Evolutionary conservation across 768 basidiomycete species (phyloP).

Genomic region (Hericium erinaceus): DNA sequence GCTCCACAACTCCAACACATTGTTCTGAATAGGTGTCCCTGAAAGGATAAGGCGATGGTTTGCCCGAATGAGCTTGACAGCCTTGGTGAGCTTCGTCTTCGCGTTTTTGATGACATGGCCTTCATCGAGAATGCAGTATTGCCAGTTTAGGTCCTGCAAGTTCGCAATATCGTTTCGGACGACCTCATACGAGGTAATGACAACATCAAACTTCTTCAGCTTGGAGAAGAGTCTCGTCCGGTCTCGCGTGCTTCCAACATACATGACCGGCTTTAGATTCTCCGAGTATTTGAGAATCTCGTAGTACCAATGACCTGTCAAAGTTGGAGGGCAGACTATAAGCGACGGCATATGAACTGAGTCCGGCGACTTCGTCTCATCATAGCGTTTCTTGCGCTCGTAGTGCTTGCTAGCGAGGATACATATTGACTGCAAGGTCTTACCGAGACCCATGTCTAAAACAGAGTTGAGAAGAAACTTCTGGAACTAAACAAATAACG

Average conservation of each 20-base stretch:
- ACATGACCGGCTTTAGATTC: conserved; percentile 75
- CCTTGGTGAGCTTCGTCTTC: conserved; percentile 95
- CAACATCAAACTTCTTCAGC: conserved; percentile 70
- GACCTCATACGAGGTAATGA: conserved; percentile 96
- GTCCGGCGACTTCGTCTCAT: conserved; percentile 61
- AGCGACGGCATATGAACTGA: conserved; percentile 85
- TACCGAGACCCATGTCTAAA: conserved; percentile 96
- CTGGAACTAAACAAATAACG: conserved; percentile 15
- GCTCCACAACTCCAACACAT: conserved; percentile 97
- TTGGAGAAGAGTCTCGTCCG: conserved; percentile 58
- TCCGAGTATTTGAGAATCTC: conserved; percentile 91
- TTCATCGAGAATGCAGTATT: conserved; percentile 96
- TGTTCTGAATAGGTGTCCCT: conserved; percentile 98
- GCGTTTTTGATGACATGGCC: conserved; percentile 99
- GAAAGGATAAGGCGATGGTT: conserved; percentile 92
- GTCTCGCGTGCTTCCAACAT: conserved; percentile 82
- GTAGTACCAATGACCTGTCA: conserved; percentile 99
- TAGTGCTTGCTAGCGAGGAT: conserved; percentile 91
- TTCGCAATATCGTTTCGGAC: conserved; percentile 87
- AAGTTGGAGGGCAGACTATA: conserved; percentile 92
- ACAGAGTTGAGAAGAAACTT: conserved; percentile 4
- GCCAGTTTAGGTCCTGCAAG: conserved; percentile 70
- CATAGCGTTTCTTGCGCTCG: conserved; percentile 67
- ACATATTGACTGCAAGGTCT: conserved; percentile 95
- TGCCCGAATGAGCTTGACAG: conserved; percentile 83